phyloP scores from a whole-genome alignment of 768 basidiomycete genomes.

The Amanita muscaria region DNA sequence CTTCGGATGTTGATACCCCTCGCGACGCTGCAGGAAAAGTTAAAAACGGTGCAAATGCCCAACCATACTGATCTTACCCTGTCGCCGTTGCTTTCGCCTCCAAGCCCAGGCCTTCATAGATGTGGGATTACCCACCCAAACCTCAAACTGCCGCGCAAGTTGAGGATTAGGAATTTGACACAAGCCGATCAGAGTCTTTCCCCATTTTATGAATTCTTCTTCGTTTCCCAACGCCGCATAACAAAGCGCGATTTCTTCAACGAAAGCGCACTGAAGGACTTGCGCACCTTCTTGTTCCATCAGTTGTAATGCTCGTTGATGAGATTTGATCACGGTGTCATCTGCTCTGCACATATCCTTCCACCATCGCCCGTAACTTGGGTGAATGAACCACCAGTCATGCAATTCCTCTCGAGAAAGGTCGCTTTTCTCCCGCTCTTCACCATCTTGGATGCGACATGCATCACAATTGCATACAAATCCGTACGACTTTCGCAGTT shows the following conservation, averaged over 20 bases:
- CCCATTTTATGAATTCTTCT: slow-evolving; percentile 28
- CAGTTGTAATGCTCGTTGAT: slow-evolving; percentile 28
- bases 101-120: slow-evolving; percentile 32
- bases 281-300: slow-evolving; percentile 34
- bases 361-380: slow-evolving; percentile 33
- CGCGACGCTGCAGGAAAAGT: too few species aligned
- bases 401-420: slow-evolving; percentile 24
- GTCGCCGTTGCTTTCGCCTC: slow-evolving; percentile 27
- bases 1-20: too few species aligned
- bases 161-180: slow-evolving; percentile 19
- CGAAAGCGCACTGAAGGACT: slow-evolving; percentile 30
- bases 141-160: slow-evolving; percentile 20
- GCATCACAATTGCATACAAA: slow-evolving; percentile 33
- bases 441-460: slow-evolving; percentile 21
- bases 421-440: slow-evolving; percentile 22
- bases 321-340: slow-evolving; percentile 29
- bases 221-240: slow-evolving; percentile 34
- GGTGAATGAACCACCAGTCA: slow-evolving; percentile 27
- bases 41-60: too few species aligned
- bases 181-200: slow-evolving; percentile 20
- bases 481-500: slow-evolving; percentile 29
- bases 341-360: slow-evolving; percentile 32
- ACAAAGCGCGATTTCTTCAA: slow-evolving; percentile 34
- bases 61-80: too few species aligned
- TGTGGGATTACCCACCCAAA: slow-evolving; percentile 23